Percentiles rank a stretch among this genome's conserved stretches.
These are phyloP conservation scores for Pythium pectinolyticum DNA, from an alignment of 352 stramenopile genomes.

Conservation along the genomic window DNA sequence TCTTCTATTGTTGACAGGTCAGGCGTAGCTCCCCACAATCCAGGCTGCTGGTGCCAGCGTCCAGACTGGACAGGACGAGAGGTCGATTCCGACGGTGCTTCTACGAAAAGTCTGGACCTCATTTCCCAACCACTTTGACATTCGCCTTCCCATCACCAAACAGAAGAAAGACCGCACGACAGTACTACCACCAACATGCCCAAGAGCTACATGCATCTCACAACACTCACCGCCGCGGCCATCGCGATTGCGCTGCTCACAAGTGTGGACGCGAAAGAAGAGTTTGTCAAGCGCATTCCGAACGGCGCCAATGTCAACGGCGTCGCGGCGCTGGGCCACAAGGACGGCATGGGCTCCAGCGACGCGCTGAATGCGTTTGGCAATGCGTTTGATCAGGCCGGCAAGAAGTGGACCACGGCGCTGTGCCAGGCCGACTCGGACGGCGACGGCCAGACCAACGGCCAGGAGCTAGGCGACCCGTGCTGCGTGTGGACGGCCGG, in stretches of 20 bases:
- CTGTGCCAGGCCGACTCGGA: conserved; percentile 52
- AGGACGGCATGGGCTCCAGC: conserved; percentile 3
- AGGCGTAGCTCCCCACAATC: too few relatives aligned
- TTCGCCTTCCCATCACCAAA: too few relatives aligned
- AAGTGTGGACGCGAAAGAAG: not conserved
- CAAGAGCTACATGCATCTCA: not conserved
- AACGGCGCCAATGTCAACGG: conserved; percentile 31
- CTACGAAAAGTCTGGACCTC: too few relatives aligned
- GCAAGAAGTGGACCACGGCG: conserved; percentile 29
- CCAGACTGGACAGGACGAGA: too few relatives aligned
- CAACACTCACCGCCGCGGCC: not conserved
- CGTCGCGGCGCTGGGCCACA: conserved; percentile 27
- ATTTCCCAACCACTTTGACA: too few relatives aligned
- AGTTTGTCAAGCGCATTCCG: conserved; percentile 23
- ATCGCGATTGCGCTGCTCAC: not conserved
- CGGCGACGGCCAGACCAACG: conserved; percentile 55
- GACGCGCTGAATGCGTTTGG: conserved; percentile 36
- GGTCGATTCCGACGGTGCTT: too few relatives aligned
- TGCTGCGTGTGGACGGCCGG: conserved; percentile 33
- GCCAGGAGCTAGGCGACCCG: conserved; percentile 55
- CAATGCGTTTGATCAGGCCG: conserved; percentile 26
- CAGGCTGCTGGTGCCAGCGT: too few relatives aligned
- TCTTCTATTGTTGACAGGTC: too few relatives aligned
- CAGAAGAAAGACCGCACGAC: too few relatives aligned
- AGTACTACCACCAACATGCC: not conserved